These are phyloP conservation scores for Phytophthora citrophthora DNA, from an alignment of 352 stramenopile genomes.

Conservation along the genomic window DNA sequence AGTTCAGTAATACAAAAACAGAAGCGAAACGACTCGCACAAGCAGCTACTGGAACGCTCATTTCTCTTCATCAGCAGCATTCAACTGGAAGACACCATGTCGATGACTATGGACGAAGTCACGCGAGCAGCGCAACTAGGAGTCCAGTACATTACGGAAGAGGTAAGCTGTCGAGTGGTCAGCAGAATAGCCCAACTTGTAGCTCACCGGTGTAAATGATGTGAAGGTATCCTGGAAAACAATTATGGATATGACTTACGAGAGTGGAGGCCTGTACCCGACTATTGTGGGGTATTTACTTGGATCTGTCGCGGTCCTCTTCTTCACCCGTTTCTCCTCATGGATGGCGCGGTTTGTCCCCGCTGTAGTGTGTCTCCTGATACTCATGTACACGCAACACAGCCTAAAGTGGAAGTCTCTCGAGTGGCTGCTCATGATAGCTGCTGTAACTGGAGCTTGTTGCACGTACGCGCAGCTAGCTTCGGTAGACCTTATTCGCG, in stretches of 20 bases:
- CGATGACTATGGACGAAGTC: constrained; percentile 37
- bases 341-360: constrained; percentile 30
- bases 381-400: constrained; percentile 35
- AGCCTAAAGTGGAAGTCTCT: constrained; percentile 25
- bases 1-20: constrained; percentile 6
- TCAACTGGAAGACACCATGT: constrained; percentile 6
- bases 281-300: constrained; percentile 64
- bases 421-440: constrained; percentile 47
- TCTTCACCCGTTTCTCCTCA: constrained; percentile 31
- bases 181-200: background rate
- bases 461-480: constrained; percentile 68
- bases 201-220: background rate
- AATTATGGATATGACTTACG: constrained; percentile 56
- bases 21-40: constrained; percentile 23
- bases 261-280: constrained; percentile 62
- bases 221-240: constrained; percentile 50
- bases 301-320: constrained; percentile 46
- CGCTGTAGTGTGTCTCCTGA: constrained; percentile 24
- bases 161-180: constrained; percentile 19
- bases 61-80: background rate
- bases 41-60: background rate
- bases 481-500: constrained; percentile 61
- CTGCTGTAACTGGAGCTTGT: constrained; percentile 45
- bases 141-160: constrained; percentile 28
- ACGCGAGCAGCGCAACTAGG: constrained; percentile 27